phyloP scores from a whole-genome alignment of 139 green algal genomes.

The Chlamydomonas sp. region DNA sequence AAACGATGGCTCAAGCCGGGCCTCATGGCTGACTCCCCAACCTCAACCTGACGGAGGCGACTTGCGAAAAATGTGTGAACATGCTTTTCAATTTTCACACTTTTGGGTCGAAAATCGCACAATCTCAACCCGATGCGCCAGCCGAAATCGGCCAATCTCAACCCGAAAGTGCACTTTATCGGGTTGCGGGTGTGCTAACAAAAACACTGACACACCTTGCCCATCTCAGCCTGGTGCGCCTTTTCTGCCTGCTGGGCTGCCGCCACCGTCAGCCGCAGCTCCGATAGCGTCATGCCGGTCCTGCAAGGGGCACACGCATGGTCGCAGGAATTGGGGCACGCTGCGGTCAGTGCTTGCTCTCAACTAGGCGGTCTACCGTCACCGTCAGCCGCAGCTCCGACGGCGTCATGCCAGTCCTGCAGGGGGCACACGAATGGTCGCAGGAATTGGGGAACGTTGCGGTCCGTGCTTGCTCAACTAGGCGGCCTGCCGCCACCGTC shows the following conservation, averaged over 20 bases:
- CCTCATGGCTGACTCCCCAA: too few relatives aligned
- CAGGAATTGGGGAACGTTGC: too few relatives aligned
- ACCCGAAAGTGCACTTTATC: too few relatives aligned
- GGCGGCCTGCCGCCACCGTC: conserved; percentile 15
- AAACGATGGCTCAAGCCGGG: too few relatives aligned
- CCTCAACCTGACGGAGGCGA: too few relatives aligned
- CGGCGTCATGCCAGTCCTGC: conserved; percentile 25
- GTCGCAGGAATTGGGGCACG: too few relatives aligned
- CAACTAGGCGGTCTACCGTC: conserved; percentile 14
- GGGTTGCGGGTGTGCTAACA: too few relatives aligned
- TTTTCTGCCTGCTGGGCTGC: conserved; percentile 19
- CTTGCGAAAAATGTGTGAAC: too few relatives aligned
- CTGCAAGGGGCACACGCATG: conserved; percentile 8
- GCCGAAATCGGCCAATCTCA: too few relatives aligned
- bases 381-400: conserved; percentile 27
- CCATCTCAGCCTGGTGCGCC: conserved; percentile 28
- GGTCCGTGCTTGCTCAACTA: conserved; percentile 29
- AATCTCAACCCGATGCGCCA: too few relatives aligned
- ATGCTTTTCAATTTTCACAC: neutral
- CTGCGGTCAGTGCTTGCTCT: conserved; percentile 31
- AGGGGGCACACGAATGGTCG: neutral
- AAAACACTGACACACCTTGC: conserved; percentile 7
- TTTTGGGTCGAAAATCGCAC: too few relatives aligned
- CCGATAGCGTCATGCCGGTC: conserved; percentile 22
- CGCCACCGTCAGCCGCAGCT: conserved; percentile 28